Evolutionary conservation across 2,329 filamentous ascomycete species (phyloP).

Genomic region (Dothistroma pini): DNA sequence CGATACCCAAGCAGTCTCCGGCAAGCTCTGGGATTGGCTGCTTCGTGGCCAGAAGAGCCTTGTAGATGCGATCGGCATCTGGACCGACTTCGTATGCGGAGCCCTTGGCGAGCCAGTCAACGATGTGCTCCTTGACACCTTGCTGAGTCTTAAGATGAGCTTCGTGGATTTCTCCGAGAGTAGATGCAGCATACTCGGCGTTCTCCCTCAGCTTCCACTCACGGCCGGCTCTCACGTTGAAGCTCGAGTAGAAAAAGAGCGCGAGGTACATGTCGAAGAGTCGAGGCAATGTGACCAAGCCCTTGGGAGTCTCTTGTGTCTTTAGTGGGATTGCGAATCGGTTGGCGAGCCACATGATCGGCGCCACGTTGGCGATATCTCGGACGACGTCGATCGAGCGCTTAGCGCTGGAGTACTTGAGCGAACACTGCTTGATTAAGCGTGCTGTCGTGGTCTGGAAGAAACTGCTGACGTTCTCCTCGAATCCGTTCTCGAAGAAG

Average conservation of each 20-base stretch:
- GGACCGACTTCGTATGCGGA: slow-evolving; percentile 48
- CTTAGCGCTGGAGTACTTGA: slow-evolving; percentile 45
- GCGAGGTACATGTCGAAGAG: slow-evolving; percentile 46
- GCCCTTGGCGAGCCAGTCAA: slow-evolving; percentile 49
- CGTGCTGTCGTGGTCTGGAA: slow-evolving; percentile 43
- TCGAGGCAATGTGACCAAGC: slow-evolving; percentile 48
- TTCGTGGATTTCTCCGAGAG: slow-evolving; percentile 42
- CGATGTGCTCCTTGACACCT: slow-evolving; percentile 41
- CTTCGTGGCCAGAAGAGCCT: slow-evolving; percentile 46
- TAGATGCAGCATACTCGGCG: slow-evolving; percentile 37
- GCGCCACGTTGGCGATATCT: slow-evolving; percentile 65
- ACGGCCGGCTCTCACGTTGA: slow-evolving; percentile 50
- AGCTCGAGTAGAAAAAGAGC: slow-evolving; percentile 51
- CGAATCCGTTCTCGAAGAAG: slow-evolving; percentile 45
- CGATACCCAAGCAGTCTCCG: slow-evolving; percentile 50
- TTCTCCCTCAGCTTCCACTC: slow-evolving; percentile 50
- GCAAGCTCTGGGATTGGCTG: slow-evolving; percentile 48
- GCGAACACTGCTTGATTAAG: slow-evolving; percentile 47
- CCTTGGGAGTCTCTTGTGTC: slow-evolving; percentile 56
- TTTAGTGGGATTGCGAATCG: slow-evolving; percentile 66
- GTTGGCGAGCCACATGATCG: slow-evolving; percentile 61
- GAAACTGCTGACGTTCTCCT: slow-evolving; percentile 43
- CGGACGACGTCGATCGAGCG: slow-evolving; percentile 55
- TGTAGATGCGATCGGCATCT: slow-evolving; percentile 51
- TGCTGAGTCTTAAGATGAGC: slow-evolving; percentile 46